Evolutionary conservation across 2,329 filamentous ascomycete genomes (phyloP), one percentile per base, ranked within the genome.

Genomic region (Paecilomyces variotii): DNA sequence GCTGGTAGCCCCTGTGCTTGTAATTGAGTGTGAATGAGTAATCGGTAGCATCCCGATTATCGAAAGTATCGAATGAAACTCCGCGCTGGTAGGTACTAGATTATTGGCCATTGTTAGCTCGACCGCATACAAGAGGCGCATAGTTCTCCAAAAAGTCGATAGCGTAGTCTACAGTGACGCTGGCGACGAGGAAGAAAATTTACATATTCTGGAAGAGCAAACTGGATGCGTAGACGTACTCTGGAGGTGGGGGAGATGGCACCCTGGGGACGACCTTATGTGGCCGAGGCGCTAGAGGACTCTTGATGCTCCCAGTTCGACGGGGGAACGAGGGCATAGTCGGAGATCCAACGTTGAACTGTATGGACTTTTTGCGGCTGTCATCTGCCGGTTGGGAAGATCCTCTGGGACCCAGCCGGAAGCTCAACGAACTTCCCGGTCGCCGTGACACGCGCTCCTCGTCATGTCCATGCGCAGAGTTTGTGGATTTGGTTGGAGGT

Each of bases 1-100:
- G 87, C 65, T 90, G 86, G 74, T 94, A 96, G 63, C 92, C 90
- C 65, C 88, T 88, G 73, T 97, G 92, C 69, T 91, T 90, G 65
- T 89, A 85, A 67, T 91, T 91, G 60, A 96, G 79, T 0, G 91
- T 95, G 64, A 96, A 84, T 4, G 90, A 90, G 70, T 87, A 87
- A 64, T 88, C 85, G 45, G 84, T 81, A 4, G 86, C 84, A 68
- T 86, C 84, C 62, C 84, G 84, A 58, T 85, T 85, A 61, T 83
- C 79, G 68, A 90, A 89, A 1, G 87, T 90, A 71, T 90, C 86
- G 69, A 90, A 90, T n/a, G 85, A 87, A 34, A 90, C 86, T 63
- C 86, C 85, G 51, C 82, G 79, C 59, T 85, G 80, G 70, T 88
- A 90, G 57, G 84, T 83, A 58, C 84, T 85, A 14, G 7, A 26